phyloP scores from a whole-genome alignment of 768 basidiomycete species.

The Naganishia onofrii region DNA sequence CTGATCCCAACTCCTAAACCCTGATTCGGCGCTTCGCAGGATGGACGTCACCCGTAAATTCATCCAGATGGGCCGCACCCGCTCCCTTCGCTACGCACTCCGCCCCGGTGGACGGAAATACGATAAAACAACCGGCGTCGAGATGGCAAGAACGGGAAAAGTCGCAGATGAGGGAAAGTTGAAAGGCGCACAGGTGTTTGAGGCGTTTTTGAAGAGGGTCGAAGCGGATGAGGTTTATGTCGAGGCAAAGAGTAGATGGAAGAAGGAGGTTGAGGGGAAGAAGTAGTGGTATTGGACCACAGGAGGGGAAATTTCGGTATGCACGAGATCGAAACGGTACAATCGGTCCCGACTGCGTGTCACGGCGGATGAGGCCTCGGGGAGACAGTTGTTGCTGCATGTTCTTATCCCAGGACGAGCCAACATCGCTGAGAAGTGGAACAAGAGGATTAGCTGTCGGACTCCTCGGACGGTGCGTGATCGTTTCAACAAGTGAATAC shows the following conservation, averaged over 20 bases:
- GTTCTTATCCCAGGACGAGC: too few species aligned
- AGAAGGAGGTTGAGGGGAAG: constrained; percentile 20
- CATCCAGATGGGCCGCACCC: constrained; percentile 49
- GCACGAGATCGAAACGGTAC: too few species aligned
- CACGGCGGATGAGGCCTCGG: too few species aligned
- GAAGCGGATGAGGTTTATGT: constrained; percentile 43
- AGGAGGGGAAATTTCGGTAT: too few species aligned
- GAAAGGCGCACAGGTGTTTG: constrained; percentile 43
- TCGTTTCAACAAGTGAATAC: too few species aligned
- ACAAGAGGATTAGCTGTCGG: too few species aligned
- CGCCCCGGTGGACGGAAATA: constrained; percentile 47
- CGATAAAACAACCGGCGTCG: constrained; percentile 32
- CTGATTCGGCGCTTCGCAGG: constrained; percentile 17
- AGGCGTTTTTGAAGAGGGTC: constrained; percentile 35
- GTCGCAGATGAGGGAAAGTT: constrained; percentile 46
- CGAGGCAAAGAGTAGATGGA: constrained; percentile 38
- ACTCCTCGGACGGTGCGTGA: too few species aligned
- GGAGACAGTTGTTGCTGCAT: too few species aligned
- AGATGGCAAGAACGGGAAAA: constrained; percentile 43
- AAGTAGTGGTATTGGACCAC: too few species aligned
- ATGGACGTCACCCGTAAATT: constrained; percentile 51
- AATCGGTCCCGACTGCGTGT: too few species aligned
- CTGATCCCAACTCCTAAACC: neutral
- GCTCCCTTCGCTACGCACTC: constrained; percentile 49
- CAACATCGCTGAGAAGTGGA: too few species aligned